Evolutionary conservation across 202 grass and related monocot species (phyloP), one percentile per base, ranked within the genome.

Genomic region (Saccharum hybrid): DNA sequence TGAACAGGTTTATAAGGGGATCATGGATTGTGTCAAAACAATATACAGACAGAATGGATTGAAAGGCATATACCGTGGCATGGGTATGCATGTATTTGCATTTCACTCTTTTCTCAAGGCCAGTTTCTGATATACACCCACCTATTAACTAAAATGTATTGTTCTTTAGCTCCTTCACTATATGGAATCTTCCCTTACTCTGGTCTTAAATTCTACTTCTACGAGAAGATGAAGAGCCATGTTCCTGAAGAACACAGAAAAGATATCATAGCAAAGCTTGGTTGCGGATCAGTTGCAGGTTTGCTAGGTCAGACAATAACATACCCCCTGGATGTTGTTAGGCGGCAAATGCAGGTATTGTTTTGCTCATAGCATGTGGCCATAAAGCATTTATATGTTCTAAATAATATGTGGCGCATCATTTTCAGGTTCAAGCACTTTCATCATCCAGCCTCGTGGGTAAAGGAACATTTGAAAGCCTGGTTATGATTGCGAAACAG

Each of bases 141-240:
- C 65, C 15, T 37, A 80, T 85, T 74, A 60, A 65, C 48, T 80
- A 74, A 71, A 12, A 77, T 74, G 83, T 88, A n/a, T 85, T 80
- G 63, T 4, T 82, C 62, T 66, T 67, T 71, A 98, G 96, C 83
- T 73, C 96, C 96, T 78, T 96, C 96, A 33, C 86, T 98, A 59
- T 94, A 94, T 84, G 96, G 96, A 88, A 98, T 98, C 69, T 96
- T 98, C 68, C 96, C 96, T 76, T 98, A 95, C 63, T 95, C 93
- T 67, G 93, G 93, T 65, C 90, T 98, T 72, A 98, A 98, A 76
- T 98, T 98, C 82, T 96, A 96, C 66, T 98, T 98, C 71, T 96
- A 98, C 63, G 93, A 98, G 88, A 89, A 92, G 82, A 94, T 98
- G 96, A 98, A 98, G 84, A 89, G 76, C 10, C 86, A 72, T 79